phyloP scores from a whole-genome alignment of 768 basidiomycete species.

The Pleurotus cornucopiae region DNA sequence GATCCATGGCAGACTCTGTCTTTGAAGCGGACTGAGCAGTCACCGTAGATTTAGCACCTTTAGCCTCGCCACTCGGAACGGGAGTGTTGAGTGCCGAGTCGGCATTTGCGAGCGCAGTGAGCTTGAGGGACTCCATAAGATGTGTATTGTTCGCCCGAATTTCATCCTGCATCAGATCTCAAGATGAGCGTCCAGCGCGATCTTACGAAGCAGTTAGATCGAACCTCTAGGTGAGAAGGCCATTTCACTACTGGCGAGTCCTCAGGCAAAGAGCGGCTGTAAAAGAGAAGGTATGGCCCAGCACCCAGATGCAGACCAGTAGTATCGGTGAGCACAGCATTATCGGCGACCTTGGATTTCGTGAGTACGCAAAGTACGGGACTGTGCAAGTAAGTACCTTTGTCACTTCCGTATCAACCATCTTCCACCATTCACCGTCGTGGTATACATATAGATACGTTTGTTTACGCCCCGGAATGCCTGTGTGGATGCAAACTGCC shows the following conservation, averaged over 20 bases:
- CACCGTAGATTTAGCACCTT: too few relatives aligned
- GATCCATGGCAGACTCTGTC: too few relatives aligned
- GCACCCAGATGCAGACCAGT: slow-evolving; percentile 71
- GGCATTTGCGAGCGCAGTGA: too few relatives aligned
- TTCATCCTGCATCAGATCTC: too few relatives aligned
- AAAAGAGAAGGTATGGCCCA: slow-evolving; percentile 77
- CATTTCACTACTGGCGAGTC: slow-evolving; percentile 3
- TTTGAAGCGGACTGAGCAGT: too few relatives aligned
- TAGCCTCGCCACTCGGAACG: too few relatives aligned
- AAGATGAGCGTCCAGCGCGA: too few relatives aligned
- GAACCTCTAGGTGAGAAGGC: background rate
- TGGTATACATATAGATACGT: slow-evolving; percentile 75
- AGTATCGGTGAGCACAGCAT: slow-evolving; percentile 61
- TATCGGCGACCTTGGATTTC: slow-evolving; percentile 60
- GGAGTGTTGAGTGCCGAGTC: too few relatives aligned
- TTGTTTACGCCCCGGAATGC: slow-evolving; percentile 72
- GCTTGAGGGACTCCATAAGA: too few relatives aligned
- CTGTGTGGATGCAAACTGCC: slow-evolving; percentile 73
- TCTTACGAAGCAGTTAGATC: too few relatives aligned
- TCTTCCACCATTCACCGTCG: slow-evolving; percentile 74
- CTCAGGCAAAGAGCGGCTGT: slow-evolving; percentile 33
- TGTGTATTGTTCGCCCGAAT: too few relatives aligned
- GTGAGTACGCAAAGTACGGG: background rate
- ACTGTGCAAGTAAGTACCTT: slow-evolving; percentile 37
- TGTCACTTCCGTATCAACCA: slow-evolving; percentile 62